Conservation (phyloP, 2,329 filamentous ascomycete species). For the Nannizziopsis barbatae region DNA sequence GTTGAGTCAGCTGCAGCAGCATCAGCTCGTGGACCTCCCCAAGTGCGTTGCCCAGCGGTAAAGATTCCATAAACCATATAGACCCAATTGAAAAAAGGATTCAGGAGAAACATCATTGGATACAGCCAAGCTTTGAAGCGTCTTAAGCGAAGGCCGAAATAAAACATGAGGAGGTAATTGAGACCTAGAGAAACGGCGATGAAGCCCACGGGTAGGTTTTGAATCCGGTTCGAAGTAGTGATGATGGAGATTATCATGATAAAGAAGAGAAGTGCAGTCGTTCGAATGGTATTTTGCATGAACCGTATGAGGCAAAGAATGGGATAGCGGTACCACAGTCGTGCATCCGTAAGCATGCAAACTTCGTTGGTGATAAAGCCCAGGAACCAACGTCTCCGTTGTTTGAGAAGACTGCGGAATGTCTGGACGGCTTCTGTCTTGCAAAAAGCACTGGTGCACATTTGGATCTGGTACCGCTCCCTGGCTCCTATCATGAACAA, state of each 20-base stretch:
- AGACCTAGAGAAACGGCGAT: conserved; percentile 84
- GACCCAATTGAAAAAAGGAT: conserved; percentile 95
- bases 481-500: conserved; percentile 97
- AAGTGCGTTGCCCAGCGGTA: conserved; percentile 85
- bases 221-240: conserved; percentile 67
- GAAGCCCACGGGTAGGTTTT: conserved; percentile 79
- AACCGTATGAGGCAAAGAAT: conserved; percentile 77
- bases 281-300: conserved; percentile 92
- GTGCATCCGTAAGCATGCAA: conserved; percentile 91
- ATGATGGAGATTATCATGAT: conserved; percentile 80
- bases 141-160: conserved; percentile 77
- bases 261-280: conserved; percentile 86
- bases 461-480: conserved; percentile 87
- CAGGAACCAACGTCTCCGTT: conserved; percentile 90
- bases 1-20: conserved; percentile 65
- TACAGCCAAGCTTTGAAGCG: conserved; percentile 93
- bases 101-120: conserved; percentile 86
- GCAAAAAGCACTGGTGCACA: conserved; percentile 96
- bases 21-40: conserved; percentile 87
- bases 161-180: conserved; percentile 93
- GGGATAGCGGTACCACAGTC: conserved; percentile 84
- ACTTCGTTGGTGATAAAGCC: conserved; percentile 97
- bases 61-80: conserved; percentile 98
- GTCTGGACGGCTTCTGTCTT: conserved; percentile 95
- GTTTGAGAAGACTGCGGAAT: conserved; percentile 75